phyloP scores from a whole-genome alignment of 768 basidiomycete genomes.

The Hemileccinum impolitum region DNA sequence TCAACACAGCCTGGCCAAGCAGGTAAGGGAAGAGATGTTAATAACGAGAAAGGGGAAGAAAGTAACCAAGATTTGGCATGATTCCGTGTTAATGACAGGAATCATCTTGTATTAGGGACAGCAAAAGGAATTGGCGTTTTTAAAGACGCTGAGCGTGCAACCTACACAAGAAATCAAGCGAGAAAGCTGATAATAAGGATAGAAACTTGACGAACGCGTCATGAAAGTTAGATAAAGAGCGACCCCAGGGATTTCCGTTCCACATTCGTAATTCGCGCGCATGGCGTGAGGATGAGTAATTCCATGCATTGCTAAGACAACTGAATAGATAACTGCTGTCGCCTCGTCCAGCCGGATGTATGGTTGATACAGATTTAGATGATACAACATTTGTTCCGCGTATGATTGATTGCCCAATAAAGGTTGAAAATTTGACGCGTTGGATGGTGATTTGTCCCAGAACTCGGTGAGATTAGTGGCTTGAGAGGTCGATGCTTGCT shows the following conservation, averaged over 20 bases:
- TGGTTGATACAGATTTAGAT: constrained; percentile 35
- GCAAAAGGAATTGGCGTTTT: constrained; percentile 1
- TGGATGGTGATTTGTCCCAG: constrained; percentile 8
- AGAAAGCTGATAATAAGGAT: constrained; percentile 27
- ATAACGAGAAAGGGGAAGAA: constrained; percentile 1
- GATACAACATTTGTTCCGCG: constrained; percentile 32
- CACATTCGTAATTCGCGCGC: constrained; percentile 28
- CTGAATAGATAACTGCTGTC: constrained; percentile 28
- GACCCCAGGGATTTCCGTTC: constrained; percentile 12
- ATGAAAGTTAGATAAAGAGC: constrained; percentile 20
- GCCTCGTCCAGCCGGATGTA: constrained; percentile 21
- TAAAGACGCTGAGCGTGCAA: constrained; percentile 7
- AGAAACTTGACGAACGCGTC: constrained; percentile 16
- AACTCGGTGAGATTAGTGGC: constrained; percentile 21
- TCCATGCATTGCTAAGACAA: constrained; percentile 28
- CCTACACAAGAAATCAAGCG: constrained; percentile 18
- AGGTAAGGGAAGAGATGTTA: constrained; percentile 9
- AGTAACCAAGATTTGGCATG: constrained; percentile 9
- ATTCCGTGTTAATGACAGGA: constrained; percentile 2
- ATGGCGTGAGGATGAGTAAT: constrained; percentile 10
- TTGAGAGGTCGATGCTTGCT: constrained; percentile 31
- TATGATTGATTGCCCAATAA: constrained; percentile 22
- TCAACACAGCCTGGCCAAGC: constrained; percentile 23
- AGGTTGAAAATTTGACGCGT: constrained; percentile 14
- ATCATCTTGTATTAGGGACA: constrained; percentile 3